phyloP scores from a whole-genome alignment of 2,329 filamentous ascomycete species.

The Penicillium occitanis region DNA sequence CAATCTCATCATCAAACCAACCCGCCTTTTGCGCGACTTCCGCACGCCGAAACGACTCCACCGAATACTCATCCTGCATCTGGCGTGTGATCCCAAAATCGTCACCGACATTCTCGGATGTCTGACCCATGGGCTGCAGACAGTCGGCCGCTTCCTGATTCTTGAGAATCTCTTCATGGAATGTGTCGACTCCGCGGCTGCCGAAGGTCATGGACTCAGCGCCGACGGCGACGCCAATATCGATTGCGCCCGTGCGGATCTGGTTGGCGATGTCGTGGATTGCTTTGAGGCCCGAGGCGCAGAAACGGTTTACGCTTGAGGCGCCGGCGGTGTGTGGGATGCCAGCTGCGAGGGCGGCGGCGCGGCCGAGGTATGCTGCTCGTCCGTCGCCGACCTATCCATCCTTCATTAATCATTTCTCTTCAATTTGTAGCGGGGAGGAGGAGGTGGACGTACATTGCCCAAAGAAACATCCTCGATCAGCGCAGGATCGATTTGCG shows the following conservation, averaged over 20 bases:
- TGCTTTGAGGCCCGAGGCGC: conserved; percentile 92
- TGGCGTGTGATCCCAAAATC: conserved; percentile 85
- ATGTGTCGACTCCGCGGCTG: conserved; percentile 68
- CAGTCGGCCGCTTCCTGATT: conserved; percentile 80
- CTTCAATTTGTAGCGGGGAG: conserved; percentile 12
- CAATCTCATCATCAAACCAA: conserved; percentile 91
- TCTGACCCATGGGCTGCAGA: conserved; percentile 97
- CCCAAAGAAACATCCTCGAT: conserved; percentile 90
- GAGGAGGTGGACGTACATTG: conserved; percentile 59
- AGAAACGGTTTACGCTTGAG: conserved; percentile 90
- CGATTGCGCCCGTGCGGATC: conserved; percentile 76
- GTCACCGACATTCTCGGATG: conserved; percentile 88
- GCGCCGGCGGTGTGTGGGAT: conserved; percentile 87
- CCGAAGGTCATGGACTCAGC: conserved; percentile 86
- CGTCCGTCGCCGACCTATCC: conserved; percentile 72
- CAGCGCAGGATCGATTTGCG: conserved; percentile 73
- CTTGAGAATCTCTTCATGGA: conserved; percentile 72
- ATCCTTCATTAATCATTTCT: conserved; percentile 20
- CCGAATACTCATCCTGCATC: conserved; percentile 79
- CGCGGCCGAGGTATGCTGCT: conserved; percentile 86
- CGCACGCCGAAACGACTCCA: conserved; percentile 82
- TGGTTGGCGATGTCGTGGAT: conserved; percentile 92
- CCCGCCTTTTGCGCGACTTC: conserved; percentile 88
- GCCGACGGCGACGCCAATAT: conserved; percentile 82
- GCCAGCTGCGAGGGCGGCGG: conserved; percentile 83